Evolutionary conservation across 345 rosid genomes (phyloP), one percentile per base, ranked within the genome.

Genomic region (Bruguiera gymnorhiza): DNA sequence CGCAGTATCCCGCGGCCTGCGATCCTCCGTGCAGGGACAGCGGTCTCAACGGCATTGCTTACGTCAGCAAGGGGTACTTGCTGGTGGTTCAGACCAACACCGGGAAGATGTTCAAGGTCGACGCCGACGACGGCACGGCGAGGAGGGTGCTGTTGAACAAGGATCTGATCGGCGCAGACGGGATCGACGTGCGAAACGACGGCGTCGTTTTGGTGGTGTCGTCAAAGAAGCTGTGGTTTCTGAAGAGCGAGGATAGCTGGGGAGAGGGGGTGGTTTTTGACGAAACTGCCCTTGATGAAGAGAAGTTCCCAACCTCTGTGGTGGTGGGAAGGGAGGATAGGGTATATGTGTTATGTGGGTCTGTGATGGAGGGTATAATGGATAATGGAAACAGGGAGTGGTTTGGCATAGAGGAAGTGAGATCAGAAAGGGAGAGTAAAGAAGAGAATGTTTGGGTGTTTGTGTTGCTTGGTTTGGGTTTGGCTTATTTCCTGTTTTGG

Each of bases 21-120:
- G 77, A 81, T 73, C 60, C 76, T 0, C 78, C 72, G 6, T 72
- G 71, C 58, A 85, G 86, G 64, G 72, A 70, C 55, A 81, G 86
- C 69, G 97, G 97, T 3, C 69, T 89, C 50, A 89, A 89, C 75
- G 96, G 97, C 50, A 77, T 94, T 61, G 86, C 84, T 46, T 86
- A 91, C 83, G 75, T 81, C 73, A 89, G 91, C 85, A 91, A 85
- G 60, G 96, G 98, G 1, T 91, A 86, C 73, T 76, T 91, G 20
- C 70, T 91, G 37, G 96, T 85, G 78, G 93, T 86, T 60, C 97
- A 94, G 70, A 78, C 86, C 63, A 94, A 89, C 75, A 91, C 98
- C 24, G 97, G 97, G 20, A 91, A 86, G 84, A 52, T 91, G 85
- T 89, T 88, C 79, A 91, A 87, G 74, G 97, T 91, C 3, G 90